phyloP scores from a whole-genome alignment of 2,329 filamentous ascomycete species.

The Phyllachora maydis region DNA sequence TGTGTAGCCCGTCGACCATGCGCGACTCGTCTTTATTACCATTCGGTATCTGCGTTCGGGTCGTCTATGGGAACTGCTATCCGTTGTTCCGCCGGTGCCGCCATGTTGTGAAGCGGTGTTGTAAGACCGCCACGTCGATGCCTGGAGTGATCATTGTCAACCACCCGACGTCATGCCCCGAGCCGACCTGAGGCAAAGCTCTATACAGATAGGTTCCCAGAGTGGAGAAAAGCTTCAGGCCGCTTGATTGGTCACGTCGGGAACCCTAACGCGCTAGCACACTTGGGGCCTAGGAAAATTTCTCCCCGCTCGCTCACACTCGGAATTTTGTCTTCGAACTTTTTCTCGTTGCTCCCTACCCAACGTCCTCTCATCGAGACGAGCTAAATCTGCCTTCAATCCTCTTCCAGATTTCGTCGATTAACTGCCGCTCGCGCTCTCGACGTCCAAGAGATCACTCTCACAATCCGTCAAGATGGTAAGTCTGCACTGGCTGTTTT shows the following conservation, averaged over 20 bases:
- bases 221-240: too few species aligned
- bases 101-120: slow-evolving; percentile 33
- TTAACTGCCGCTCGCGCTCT: slow-evolving; percentile 22
- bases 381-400: slow-evolving; percentile 28
- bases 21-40: slow-evolving; percentile 26
- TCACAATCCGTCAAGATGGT: slow-evolving; percentile 48
- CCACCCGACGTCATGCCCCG: too few species aligned
- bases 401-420: slow-evolving; percentile 28
- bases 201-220: too few species aligned
- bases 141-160: too few species aligned
- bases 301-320: slow-evolving; percentile 9
- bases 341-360: slow-evolving; percentile 16
- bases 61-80: slow-evolving; percentile 76
- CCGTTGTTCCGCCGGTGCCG: slow-evolving; percentile 39
- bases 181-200: too few species aligned
- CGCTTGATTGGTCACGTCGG: too few species aligned
- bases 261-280: slow-evolving; percentile 8
- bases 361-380: slow-evolving; percentile 25
- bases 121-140: too few species aligned
- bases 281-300: slow-evolving; percentile 15
- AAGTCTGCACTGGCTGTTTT: slow-evolving; percentile 16
- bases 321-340: slow-evolving; percentile 17
- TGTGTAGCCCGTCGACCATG: too few species aligned
- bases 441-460: slow-evolving; percentile 14
- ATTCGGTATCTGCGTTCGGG: slow-evolving; percentile 95